Conservation (phyloP, 179 eudicot species). For the Vitellaria paradoxa region DNA sequence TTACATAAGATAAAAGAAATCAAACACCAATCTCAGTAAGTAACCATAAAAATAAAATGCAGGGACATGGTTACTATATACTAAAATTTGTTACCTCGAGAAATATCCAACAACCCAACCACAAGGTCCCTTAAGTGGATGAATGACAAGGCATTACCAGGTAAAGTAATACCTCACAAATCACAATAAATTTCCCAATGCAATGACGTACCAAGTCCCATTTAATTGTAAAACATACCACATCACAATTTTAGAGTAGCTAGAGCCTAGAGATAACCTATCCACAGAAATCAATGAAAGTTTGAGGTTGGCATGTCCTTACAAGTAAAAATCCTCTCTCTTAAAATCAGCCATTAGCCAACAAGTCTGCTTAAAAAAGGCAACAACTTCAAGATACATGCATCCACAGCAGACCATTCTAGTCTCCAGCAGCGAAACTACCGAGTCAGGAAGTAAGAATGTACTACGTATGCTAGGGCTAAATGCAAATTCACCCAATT, state of each 20-base stretch:
- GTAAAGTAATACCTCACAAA: not conserved
- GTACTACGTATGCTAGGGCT: not conserved
- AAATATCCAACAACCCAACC: not conserved
- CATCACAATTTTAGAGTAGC: not conserved
- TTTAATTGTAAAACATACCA: not conserved
- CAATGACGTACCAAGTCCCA: not conserved
- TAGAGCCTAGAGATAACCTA: not conserved
- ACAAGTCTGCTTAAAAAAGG: not conserved
- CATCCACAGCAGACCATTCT: not conserved
- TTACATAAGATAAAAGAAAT: not conserved
- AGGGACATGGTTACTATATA: not conserved
- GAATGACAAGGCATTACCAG: not conserved
- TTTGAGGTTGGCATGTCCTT: not conserved
- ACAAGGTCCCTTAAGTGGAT: not conserved
- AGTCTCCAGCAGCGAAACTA: not conserved
- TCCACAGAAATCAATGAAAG: not conserved
- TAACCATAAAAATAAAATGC: not conserved
- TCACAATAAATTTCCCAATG: not conserved
- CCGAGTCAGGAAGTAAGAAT: not conserved
- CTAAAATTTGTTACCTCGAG: not conserved
- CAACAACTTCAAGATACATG: not conserved
- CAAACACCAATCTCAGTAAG: not conserved
- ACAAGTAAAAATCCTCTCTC: not conserved
- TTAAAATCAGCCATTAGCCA: not conserved
- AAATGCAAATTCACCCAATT: not conserved